phyloP scores from a whole-genome alignment of 1,284 basidiomycete species.

The Cyathus olla region DNA sequence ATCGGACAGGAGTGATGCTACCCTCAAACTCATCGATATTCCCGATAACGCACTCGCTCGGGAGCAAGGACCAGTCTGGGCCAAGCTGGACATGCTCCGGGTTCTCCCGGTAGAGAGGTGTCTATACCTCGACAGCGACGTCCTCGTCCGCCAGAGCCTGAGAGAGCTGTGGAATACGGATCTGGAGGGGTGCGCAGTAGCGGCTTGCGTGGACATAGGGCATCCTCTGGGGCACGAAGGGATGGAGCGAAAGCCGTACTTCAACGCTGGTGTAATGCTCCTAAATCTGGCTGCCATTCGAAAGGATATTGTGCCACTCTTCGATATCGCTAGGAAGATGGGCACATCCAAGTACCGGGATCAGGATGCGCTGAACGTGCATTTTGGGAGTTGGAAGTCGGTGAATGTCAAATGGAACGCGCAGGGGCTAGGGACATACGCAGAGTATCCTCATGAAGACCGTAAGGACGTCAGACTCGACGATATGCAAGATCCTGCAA shows the following conservation, averaged over 20 bases:
- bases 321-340: constrained; percentile 33
- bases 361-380: constrained; percentile 64
- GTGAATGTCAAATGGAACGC: constrained; percentile 63
- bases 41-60: constrained; percentile 40
- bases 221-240: constrained; percentile 57
- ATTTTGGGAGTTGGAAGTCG: constrained; percentile 56
- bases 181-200: constrained; percentile 51
- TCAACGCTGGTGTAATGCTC: constrained; percentile 68
- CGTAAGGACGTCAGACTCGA: constrained; percentile 42
- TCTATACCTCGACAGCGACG: constrained; percentile 66
- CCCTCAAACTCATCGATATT: constrained; percentile 53
- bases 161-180: constrained; percentile 57
- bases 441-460: constrained; percentile 44
- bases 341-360: constrained; percentile 48
- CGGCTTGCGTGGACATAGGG: constrained; percentile 62
- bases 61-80: constrained; percentile 53
- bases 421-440: constrained; percentile 68
- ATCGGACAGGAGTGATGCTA: constrained; percentile 27
- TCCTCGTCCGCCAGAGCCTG: constrained; percentile 56
- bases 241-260: constrained; percentile 49
- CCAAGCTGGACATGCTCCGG: constrained; percentile 59
- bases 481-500: constrained; percentile 51
- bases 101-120: constrained; percentile 61
- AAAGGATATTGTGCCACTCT: constrained; percentile 30
- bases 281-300: constrained; percentile 58